Base-by-base conservation (phyloP, 176 grass and related monocot genomes). In the Avena sativa region DNA sequence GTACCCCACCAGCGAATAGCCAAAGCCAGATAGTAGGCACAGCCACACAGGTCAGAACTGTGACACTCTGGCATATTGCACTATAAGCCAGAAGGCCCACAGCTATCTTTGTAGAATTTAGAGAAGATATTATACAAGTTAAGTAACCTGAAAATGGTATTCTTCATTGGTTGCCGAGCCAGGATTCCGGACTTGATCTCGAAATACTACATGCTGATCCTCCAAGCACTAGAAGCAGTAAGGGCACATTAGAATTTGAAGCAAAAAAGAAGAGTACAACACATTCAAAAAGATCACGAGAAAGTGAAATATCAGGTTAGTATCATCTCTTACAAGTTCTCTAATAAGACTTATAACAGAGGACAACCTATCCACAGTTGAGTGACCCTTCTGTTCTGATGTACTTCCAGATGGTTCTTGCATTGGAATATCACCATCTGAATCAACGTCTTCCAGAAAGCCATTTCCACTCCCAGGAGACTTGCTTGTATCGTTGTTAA, bases 391-490 rank as follows among this genome's bases (percentile, higher is more conserved):
- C 56, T 90, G 82, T 71, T 87, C 59, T 58, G 81, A 89, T 83
- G 86, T 83, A 84, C 88, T 93, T 81, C 69, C 84, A 89, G 65
- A 83, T 89, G 49, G 76, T 66, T 90, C 91, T 82, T 76, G 75
- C 84, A 82, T 87, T 56, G 79, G 43, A 59, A 53, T 70, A 65
- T 86, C 81, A 28, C 84, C 76, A 56, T 79, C 83, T 85, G 86
- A 79, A 83, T 44, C 32, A 56, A 51, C 12, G 85, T 98, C 97
- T 74, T 93, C 87, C 67, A 96, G 80, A 91, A 96, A 94, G 76
- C 97, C 97, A 94, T 98, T 98, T 68, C 88, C 91, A 80, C 50
- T 89, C 21, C 74, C 74, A 86, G 32, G 28, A 88, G 86, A 67
- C 53, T 83, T 93, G 83, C 69, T 75, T 47, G 64, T 68, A 64